Base-by-base conservation (phyloP, 148 eudicot species). In the Persicaria maculosa region DNA sequence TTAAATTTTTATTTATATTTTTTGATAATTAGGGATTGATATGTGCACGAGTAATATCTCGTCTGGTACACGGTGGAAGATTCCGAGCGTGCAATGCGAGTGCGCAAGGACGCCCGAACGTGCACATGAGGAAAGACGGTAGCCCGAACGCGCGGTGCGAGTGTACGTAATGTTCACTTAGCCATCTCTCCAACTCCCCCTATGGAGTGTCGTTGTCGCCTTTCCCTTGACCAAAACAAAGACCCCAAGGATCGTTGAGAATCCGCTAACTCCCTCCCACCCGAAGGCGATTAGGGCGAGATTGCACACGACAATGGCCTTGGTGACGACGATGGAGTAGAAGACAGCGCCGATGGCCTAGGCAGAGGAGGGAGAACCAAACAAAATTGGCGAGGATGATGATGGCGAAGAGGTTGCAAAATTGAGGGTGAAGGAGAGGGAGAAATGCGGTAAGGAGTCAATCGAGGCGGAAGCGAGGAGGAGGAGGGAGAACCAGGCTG, bases 301-400 rank as follows among this genome's bases (percentile, higher is more conserved):
- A 75, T 84, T 88, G 80, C 92, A 82, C 0, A 85, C 48, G 9
- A 90, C 77, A 20, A 88, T 58, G 7, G 93, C 77, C 61, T 92
- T 87, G 0, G 97, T 93, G 1, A 91, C 79, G 11, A 90, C 25
- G 16, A 94, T 72, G 43, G 96, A 90, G 83, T 90, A 94, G 1
- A 88, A n/a, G 22, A 92, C 76, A 1, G 86, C 85, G 15, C 85
- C 86, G 3, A 68, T 1, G 8, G 79, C 74, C 0, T 89, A 90
- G 19, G 55, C 83, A 79, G 2, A 91, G 72, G 17, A 88, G 47
- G 5, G 80, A 73, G 52, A 91, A 86, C 36, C 88, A 86, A 4
- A 92, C 85, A 8, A 97, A 88, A 45, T 92, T 91, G 5, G 88
- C 78, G 4, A 82, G 68, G 62, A 84, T 67, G 0, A 84, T 52